Base-by-base conservation (phyloP, 202 grass and related monocot genomes). In the Schoenoplectus triqueter region DNA sequence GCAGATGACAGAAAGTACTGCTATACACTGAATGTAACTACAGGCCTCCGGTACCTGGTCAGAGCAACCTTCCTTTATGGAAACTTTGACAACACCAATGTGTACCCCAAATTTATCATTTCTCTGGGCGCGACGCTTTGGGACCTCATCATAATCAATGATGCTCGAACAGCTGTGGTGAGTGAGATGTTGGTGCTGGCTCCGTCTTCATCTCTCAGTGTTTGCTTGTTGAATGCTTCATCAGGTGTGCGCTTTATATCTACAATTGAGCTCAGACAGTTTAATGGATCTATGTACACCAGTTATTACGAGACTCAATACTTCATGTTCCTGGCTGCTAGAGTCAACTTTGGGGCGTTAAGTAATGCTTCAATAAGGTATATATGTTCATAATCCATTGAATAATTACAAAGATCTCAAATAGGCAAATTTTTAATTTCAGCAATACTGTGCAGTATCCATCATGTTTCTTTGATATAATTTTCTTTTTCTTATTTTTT, bases 41-140 rank as follows among this genome's bases (percentile, higher is more conserved):
- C 68, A 1, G 8, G 78, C 9, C 69, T n/a, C 56, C 51, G 85
- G 40, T 87, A 87, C 31, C 70, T 87, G 51, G 76, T 87, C 18
- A 77, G 85, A 71, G 44, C 85, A 8, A 87, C 85, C 41, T 87
- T 87, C 80, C 19, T 87, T 11, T 76, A 87, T 44, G 85, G 85
- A 75, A 77, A 87, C 41, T 87, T 81, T 41, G 78, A 87, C 78
- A 54, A 80, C 15, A 64, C 67, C 4, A 87, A 82, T 39, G 42
- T 42, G 13, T 82, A 82, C 20, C 85, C 85, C 0, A 87, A 73
- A 81, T 87, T 87, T 55, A 7, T 63, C 4, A 49, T 87, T 31
- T 87, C 60, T 55, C 10, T 87, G 1, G 85, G 80, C 0, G 71
- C 67, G 3, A 87, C 85, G 17, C 20, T 47, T 10, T 82, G 85